These are phyloP conservation scores for Barnettozyma sucrosica DNA, from an alignment of 805 yeast species.

Conservation along the genomic window DNA sequence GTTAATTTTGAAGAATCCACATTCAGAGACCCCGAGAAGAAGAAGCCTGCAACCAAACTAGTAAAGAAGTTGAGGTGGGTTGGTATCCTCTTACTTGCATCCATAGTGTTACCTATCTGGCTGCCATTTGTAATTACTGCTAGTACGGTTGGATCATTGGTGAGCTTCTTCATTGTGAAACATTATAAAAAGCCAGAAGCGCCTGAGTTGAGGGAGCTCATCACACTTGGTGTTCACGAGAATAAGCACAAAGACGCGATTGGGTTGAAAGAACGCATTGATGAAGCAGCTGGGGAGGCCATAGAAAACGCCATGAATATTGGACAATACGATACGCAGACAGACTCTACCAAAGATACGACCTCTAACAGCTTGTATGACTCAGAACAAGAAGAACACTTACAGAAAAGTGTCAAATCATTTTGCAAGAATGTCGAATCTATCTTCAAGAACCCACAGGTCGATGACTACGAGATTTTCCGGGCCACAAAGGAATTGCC, in stretches of 20 bases:
- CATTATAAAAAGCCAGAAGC: constrained; percentile 20
- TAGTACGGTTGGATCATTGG: constrained; percentile 29
- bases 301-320: constrained; percentile 23
- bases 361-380: background rate
- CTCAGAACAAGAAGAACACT: constrained; percentile 1
- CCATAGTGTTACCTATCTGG: constrained; percentile 41
- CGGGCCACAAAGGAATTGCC: constrained; percentile 24
- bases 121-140: constrained; percentile 39
- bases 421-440: background rate
- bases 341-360: constrained; percentile 14
- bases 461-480: constrained; percentile 17
- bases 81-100: constrained; percentile 20
- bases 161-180: constrained; percentile 37
- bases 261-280: constrained; percentile 17
- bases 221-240: background rate
- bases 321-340: constrained; percentile 15
- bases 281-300: constrained; percentile 23
- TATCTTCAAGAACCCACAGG: constrained; percentile 10
- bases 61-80: constrained; percentile 20
- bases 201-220: constrained; percentile 11
- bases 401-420: background rate
- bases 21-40: constrained; percentile 6
- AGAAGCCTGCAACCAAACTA: constrained; percentile 11
- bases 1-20: constrained; percentile 42
- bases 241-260: constrained; percentile 7